Evolutionary conservation across 2,329 filamentous ascomycete genomes (phyloP), one percentile per base, ranked within the genome.

Genomic region (Penicillium sp.): DNA sequence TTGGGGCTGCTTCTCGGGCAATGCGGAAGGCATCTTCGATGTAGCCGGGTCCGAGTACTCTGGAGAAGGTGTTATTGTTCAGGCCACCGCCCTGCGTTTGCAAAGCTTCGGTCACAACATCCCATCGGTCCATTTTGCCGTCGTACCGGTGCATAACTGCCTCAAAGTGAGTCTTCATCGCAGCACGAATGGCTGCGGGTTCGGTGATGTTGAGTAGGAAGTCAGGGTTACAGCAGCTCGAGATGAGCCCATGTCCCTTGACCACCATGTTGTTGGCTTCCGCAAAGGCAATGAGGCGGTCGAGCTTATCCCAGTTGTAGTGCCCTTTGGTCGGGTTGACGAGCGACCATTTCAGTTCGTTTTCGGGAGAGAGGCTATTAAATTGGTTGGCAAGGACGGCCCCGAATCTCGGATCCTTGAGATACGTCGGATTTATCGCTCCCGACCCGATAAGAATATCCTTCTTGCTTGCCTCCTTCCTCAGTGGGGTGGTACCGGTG

Each of bases 161-260:
- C 16, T 57, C 30, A 11, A 59, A 59, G 40, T 59, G 52, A 35
- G 36, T 16, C 22, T n/a, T 46, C 47, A 58, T 52, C 16, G 47
- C 48, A 49, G 56, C 41, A 52, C 41, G 56, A 12, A 58, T 36
- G 2, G 12, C 42, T 2, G 38, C 35, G 11, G 56, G 53, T 17
- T 58, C 28, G 30, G 56, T 58, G 46, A 58, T 56, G 25, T 58
- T 56, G 36, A 48, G 33, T 16, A 56, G 3, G 48, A 45, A 59
- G 28, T 59, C 53, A 9, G 56, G 56, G 38, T 59, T 59, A 36
- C 44, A 59, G 43, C 56, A 56, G 56, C 48, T 42, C n/a, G 53
- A 56, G 53, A 59, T 59, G 12, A 59, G 53, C 3, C 56, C 48
- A n/a, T 56, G 53, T 10, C 53, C 53, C 36, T 59, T 53, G 17